Conservation (phyloP, 495 filamentous ascomycete species). For the Aspergillus haitiensis region DNA sequence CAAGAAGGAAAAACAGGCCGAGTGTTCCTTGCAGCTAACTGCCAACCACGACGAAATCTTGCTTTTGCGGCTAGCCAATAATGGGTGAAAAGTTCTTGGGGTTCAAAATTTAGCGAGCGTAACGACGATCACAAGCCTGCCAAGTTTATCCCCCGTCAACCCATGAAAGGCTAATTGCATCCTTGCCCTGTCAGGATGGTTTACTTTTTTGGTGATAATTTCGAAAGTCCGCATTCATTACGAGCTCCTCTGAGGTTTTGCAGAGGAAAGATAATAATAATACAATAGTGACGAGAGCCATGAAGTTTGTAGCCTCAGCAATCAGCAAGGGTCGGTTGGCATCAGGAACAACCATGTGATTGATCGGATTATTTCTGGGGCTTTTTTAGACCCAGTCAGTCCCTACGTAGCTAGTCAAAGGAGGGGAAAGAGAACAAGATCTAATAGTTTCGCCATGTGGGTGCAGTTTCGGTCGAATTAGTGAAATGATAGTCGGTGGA, state of each 20-base stretch:
- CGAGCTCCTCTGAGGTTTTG: background rate
- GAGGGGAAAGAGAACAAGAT: too few relatives aligned
- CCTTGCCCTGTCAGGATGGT: too few relatives aligned
- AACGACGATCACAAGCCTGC: background rate
- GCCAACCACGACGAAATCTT: background rate
- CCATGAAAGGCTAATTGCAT: background rate
- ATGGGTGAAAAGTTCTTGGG: background rate
- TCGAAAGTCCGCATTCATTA: background rate
- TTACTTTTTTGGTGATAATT: too few relatives aligned
- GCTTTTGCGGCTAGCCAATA: background rate
- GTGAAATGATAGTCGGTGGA: too few relatives aligned
- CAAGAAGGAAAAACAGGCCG: background rate
- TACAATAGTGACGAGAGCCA: background rate
- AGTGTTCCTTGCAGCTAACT: conserved; percentile 2
- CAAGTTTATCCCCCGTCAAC: background rate
- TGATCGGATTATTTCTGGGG: background rate
- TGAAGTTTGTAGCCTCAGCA: background rate
- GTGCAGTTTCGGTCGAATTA: too few relatives aligned
- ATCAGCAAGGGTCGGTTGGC: background rate
- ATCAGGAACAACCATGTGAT: background rate
- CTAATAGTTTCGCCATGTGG: too few relatives aligned
- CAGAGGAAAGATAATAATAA: background rate
- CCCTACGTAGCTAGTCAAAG: too few relatives aligned
- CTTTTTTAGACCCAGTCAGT: background rate
- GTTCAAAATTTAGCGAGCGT: background rate